These are phyloP conservation scores for Salix suchowensis DNA, from an alignment of 345 rosid species.

Conservation along the genomic window DNA sequence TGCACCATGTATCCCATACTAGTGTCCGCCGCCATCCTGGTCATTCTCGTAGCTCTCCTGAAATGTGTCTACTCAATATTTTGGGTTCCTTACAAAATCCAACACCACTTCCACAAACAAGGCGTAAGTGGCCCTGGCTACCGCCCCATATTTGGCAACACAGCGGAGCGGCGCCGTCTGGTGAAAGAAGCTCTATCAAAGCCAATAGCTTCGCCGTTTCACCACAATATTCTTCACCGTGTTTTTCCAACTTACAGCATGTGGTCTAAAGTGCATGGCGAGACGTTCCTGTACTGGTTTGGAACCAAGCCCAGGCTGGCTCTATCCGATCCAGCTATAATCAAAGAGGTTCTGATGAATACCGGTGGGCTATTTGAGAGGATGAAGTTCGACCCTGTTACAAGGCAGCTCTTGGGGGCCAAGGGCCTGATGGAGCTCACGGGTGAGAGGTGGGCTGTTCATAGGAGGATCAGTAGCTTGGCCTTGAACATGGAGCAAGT, in stretches of 20 bases:
- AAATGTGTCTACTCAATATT: conserved; percentile 34
- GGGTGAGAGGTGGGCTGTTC: conserved; percentile 64
- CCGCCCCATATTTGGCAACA: conserved; percentile 57
- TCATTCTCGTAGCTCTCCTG: conserved; percentile 8
- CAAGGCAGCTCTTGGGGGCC: conserved; percentile 52
- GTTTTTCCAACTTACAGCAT: conserved; percentile 49
- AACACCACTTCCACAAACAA: conserved; percentile 48
- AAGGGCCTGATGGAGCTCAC: conserved; percentile 59
- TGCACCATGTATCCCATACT: background rate
- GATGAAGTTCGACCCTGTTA: conserved; percentile 45
- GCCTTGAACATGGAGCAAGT: conserved; percentile 66
- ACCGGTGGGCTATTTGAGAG: conserved; percentile 39
- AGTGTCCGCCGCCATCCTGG: background rate
- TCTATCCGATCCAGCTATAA: conserved; percentile 49
- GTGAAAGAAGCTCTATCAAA: conserved; percentile 28
- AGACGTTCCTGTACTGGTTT: conserved; percentile 67
- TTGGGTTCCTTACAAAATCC: conserved; percentile 56
- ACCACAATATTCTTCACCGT: conserved; percentile 43
- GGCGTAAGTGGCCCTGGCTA: conserved; percentile 55
- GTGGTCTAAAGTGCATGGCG: conserved; percentile 58
- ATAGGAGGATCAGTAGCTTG: conserved; percentile 54
- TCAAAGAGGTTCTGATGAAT: conserved; percentile 51
- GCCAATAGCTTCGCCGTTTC: conserved; percentile 32
- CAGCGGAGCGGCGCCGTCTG: conserved; percentile 41
- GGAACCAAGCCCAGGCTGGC: conserved; percentile 67